Evolutionary conservation across 371 early-diverging fungal genomes (phyloP).

Genomic region (Phascolomyces articulosus): DNA sequence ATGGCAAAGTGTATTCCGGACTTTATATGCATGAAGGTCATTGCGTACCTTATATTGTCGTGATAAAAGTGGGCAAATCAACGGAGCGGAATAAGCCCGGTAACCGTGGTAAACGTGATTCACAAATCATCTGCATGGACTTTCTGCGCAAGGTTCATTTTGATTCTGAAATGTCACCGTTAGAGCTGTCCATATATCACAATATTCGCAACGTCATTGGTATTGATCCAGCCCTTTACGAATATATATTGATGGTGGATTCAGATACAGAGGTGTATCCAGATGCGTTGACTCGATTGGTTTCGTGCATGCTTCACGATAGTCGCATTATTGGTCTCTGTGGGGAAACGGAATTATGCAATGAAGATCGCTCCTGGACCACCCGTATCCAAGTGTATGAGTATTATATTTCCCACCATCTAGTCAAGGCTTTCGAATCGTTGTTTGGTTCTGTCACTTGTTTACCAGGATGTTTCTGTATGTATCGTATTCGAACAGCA

Average conservation of each 20-base stretch:
- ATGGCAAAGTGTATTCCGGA: constrained; percentile 94
- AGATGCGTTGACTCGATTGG: constrained; percentile 74
- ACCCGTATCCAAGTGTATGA: constrained; percentile 96
- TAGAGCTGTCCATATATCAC: constrained; percentile 93
- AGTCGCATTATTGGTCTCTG: constrained; percentile 82
- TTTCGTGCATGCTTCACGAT: constrained; percentile 79
- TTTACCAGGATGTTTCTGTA: constrained; percentile 96
- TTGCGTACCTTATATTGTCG: constrained; percentile 83
- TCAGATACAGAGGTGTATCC: constrained; percentile 90
- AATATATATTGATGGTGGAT: constrained; percentile 95
- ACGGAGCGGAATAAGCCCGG: constrained; percentile 84
- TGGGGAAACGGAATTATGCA: constrained; percentile 84
- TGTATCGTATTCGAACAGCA: constrained; percentile 88
- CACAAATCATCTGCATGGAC: constrained; percentile 96
- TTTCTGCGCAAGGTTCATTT: constrained; percentile 92
- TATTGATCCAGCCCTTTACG: constrained; percentile 83
- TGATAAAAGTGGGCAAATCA: constrained; percentile 92
- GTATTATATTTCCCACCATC: constrained; percentile 95
- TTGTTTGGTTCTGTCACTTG: constrained; percentile 96
- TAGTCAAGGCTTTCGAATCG: constrained; percentile 92
- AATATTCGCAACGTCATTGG: constrained; percentile 82
- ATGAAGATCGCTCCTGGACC: constrained; percentile 80
- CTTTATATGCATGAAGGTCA: constrained; percentile 74
- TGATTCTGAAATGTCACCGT: constrained; percentile 90
- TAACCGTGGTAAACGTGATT: constrained; percentile 99